Base-by-base conservation (phyloP, 1,139 yeast genomes). In the Diutina neorugosa region DNA sequence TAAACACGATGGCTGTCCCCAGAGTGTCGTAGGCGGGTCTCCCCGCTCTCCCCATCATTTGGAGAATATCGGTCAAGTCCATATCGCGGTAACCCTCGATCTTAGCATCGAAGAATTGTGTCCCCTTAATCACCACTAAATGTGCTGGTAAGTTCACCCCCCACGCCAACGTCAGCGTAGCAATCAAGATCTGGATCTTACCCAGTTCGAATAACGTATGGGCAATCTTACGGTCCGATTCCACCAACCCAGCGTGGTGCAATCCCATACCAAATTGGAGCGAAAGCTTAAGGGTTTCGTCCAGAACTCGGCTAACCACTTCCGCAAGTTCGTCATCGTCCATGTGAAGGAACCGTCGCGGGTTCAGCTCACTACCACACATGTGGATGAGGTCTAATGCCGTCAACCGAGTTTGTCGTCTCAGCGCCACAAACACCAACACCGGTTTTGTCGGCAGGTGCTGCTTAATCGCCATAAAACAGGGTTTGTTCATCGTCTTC, bases 401-500 rank as follows among this genome's bases (percentile, higher is more conserved):
- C 0, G 99, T 94, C 55, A 94, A 76, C 61, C 99, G 78, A 0
- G 98, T 94, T 69, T 94, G 99, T 61, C 98, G 79, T 69, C 99
- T 84, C 1, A 98, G 91, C 0, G 98, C 96, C 54, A 94, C 99
- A 65, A 94, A 94, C 34, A 94, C 85, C 61, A 94, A 76, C 0
- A 88, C 96, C 0, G 99, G 98, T 65, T 93, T 93, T 7, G 74
- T 71, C 0, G 98, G 97, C 0, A 98, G 89, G 64, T 94, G 98
- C 56, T 90, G 91, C 64, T 91, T 90, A 59, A 94, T 93, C 0
- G 98, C 97, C 85, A 87, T 81, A 61, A 89, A 94, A 0, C 97
- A 96, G 1, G 99, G 98, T 62, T 90, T 90, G 67, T 94, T 94
- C 99, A 94, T 94, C 0, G 94, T 85, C 66, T 90, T 91, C 98